Conservation (phyloP, 2,329 filamentous ascomycete genomes). For the Fusarium agapanthi region DNA sequence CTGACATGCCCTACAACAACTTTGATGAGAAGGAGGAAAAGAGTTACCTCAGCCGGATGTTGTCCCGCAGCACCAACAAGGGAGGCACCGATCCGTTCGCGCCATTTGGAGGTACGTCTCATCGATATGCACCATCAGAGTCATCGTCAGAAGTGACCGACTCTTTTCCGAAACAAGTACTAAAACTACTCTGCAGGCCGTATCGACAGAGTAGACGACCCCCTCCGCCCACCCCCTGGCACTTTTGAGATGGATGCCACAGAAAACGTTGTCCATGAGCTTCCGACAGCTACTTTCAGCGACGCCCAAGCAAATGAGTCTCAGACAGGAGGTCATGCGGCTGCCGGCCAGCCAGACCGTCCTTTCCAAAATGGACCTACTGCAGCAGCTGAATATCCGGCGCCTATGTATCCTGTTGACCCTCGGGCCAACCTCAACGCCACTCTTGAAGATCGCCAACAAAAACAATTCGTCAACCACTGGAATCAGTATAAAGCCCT, state of each 20-base stretch:
- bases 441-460: conserved; percentile 41
- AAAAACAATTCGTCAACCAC: conserved; percentile 48
- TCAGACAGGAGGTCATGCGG: conserved; percentile 1
- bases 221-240: conserved; percentile 38
- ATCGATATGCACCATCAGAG: background rate
- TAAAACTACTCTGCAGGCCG: conserved; percentile 44
- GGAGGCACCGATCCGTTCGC: conserved; percentile 51
- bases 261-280: conserved; percentile 44
- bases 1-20: conserved; percentile 20
- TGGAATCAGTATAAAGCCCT: conserved; percentile 48
- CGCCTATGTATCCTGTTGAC: conserved; percentile 34
- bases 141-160: background rate
- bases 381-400: background rate
- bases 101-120: conserved; percentile 54
- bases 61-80: conserved; percentile 41
- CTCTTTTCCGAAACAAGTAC: conserved; percentile 8
- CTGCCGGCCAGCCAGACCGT: conserved; percentile 1
- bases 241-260: conserved; percentile 53
- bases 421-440: conserved; percentile 49
- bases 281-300: conserved; percentile 42
- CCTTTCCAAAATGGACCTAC: conserved; percentile 14
- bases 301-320: conserved; percentile 9
- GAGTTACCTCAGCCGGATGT: conserved; percentile 30
- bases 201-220: conserved; percentile 44
- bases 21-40: conserved; percentile 43